Evolutionary conservation across 805 yeast genomes (phyloP).

Genomic region (Lachancea meyersii): DNA sequence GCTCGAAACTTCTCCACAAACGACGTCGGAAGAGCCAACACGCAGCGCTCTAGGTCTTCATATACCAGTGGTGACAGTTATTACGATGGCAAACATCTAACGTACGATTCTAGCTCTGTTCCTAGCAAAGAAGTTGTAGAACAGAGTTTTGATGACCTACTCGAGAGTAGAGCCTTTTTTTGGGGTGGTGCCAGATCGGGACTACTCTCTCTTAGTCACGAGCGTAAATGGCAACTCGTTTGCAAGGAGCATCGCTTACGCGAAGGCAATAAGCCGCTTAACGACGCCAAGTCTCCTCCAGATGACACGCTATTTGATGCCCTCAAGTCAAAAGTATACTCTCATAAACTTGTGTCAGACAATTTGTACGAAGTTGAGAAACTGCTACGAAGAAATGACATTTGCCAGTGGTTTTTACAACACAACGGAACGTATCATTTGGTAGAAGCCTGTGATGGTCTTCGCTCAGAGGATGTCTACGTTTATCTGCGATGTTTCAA

Average conservation of each 20-base stretch:
- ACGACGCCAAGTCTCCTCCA: neutral
- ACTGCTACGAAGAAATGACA: constrained; percentile 18
- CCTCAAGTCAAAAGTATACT: constrained; percentile 4
- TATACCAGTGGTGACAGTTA: neutral
- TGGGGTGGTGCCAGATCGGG: constrained; percentile 25
- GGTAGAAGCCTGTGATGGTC: constrained; percentile 7
- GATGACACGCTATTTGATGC: constrained; percentile 1
- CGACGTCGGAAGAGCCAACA: neutral
- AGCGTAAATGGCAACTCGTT: constrained; percentile 29
- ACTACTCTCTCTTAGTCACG: constrained; percentile 18
- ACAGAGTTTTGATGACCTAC: constrained; percentile 16
- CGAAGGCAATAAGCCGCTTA: neutral
- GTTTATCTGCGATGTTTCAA: constrained; percentile 27
- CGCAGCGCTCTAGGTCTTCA: neutral
- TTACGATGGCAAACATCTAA: neutral
- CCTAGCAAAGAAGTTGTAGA: constrained; percentile 23
- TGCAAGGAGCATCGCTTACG: constrained; percentile 14
- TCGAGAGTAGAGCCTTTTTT: constrained; percentile 23
- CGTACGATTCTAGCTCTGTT: constrained; percentile 9
- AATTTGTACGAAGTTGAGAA: constrained; percentile 25
- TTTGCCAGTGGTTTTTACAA: constrained; percentile 16
- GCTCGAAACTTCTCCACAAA: constrained; percentile 9
- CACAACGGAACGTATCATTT: constrained; percentile 14
- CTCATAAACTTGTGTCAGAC: constrained; percentile 11
- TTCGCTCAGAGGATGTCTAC: constrained; percentile 13